Evolutionary conservation across 139 green algal genomes (phyloP).

Genomic region (Coccomyxa sp.): DNA sequence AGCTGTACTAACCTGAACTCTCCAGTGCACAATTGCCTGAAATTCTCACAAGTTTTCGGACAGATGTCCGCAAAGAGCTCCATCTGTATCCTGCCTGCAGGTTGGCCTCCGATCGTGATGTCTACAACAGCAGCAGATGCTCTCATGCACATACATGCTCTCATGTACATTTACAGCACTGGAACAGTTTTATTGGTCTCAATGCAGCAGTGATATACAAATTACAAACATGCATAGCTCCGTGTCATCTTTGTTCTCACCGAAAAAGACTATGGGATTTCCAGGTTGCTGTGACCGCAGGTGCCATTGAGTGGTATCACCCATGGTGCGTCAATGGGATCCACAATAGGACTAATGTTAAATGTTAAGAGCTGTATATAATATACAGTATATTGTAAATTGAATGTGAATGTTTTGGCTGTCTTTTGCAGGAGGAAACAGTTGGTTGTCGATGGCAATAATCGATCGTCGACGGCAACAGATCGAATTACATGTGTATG

Average conservation of each 20-base stretch:
- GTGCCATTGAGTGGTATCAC: constrained; percentile 68
- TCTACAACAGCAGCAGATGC: constrained; percentile 47
- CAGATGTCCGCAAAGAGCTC: constrained; percentile 88
- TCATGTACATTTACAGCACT: not conserved
- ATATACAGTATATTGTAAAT: too few relatives aligned
- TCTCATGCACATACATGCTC: not conserved
- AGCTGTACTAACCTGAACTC: constrained; percentile 64
- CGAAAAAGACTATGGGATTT: constrained; percentile 95
- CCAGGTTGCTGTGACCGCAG: constrained; percentile 47
- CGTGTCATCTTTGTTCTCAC: constrained; percentile 30
- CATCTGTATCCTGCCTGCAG: constrained; percentile 80
- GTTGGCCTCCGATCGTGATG: constrained; percentile 73
- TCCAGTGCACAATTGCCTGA: constrained; percentile 91
- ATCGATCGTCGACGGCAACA: too few relatives aligned
- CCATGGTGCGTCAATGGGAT: not conserved
- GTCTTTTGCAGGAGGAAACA: too few relatives aligned
- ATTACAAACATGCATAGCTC: not conserved
- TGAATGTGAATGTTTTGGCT: too few relatives aligned
- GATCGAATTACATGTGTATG: too few relatives aligned
- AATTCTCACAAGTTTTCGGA: constrained; percentile 86
- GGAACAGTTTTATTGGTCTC: not conserved
- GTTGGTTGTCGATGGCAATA: too few relatives aligned
- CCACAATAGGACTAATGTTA: too few relatives aligned
- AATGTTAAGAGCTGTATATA: too few relatives aligned
- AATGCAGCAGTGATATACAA: not conserved